These are phyloP conservation scores for Trypanosoma congolense DNA, from an alignment of 208 protist genomes.

Conservation along the genomic window DNA sequence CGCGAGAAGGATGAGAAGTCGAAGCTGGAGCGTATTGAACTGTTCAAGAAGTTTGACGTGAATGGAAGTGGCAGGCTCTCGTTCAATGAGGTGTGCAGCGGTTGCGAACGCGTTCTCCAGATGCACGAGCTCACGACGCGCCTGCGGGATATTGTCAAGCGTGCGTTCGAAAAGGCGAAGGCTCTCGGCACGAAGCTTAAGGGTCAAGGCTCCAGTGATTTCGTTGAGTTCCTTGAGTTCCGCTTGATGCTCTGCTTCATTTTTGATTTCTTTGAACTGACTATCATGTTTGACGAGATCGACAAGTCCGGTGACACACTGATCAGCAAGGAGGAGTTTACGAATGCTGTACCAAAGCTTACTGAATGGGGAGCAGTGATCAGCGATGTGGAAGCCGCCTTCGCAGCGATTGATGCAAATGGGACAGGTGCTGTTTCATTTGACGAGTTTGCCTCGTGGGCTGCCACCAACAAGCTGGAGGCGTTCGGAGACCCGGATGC, in stretches of 20 bases:
- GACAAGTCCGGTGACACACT: slow-evolving; percentile 69
- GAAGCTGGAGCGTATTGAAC: slow-evolving; percentile 41
- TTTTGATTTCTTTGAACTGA: slow-evolving; percentile 54
- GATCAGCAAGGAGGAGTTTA: slow-evolving; percentile 64
- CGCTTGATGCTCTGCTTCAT: slow-evolving; percentile 62
- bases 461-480: slow-evolving; percentile 31
- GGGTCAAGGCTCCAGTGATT: slow-evolving; percentile 29
- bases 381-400: slow-evolving; percentile 44
- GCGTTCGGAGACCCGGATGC: background rate
- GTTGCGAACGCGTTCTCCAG: slow-evolving; percentile 43
- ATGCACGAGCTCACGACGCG: slow-evolving; percentile 61
- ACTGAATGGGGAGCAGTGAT: slow-evolving; percentile 54
- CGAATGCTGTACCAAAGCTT: slow-evolving; percentile 49
- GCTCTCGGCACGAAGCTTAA: slow-evolving; percentile 36
- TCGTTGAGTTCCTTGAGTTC: slow-evolving; percentile 72
- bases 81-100: slow-evolving; percentile 55
- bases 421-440: slow-evolving; percentile 67
- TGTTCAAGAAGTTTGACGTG: slow-evolving; percentile 75
- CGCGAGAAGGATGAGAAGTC: slow-evolving; percentile 19
- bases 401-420: slow-evolving; percentile 72
- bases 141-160: slow-evolving; percentile 64
- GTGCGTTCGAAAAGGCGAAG: slow-evolving; percentile 77
- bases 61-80: slow-evolving; percentile 46
- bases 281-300: slow-evolving; percentile 79
- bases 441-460: slow-evolving; percentile 77